These are phyloP conservation scores for Aspergillus nomiae DNA, from an alignment of 2,329 filamentous ascomycete genomes.

Conservation along the genomic window DNA sequence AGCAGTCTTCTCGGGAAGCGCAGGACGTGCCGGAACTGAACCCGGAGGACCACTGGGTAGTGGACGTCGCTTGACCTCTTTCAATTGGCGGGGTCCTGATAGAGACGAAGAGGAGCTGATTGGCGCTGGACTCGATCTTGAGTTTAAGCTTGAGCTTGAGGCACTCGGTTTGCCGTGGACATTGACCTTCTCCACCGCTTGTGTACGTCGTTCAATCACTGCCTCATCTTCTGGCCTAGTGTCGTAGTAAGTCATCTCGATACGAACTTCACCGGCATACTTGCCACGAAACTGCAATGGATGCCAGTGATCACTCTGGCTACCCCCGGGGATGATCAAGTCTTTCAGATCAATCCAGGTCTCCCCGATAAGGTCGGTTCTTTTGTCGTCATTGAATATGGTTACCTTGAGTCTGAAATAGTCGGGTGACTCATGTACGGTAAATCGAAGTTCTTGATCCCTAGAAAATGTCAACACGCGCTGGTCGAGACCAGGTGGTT, in stretches of 20 bases:
- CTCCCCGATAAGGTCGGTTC: slow-evolving; percentile 94
- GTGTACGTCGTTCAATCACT: slow-evolving; percentile 56
- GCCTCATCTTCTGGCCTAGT: slow-evolving; percentile 79
- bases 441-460: slow-evolving; percentile 97
- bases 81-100: slow-evolving; percentile 55
- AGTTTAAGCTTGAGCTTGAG: slow-evolving; percentile 16
- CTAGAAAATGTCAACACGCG: slow-evolving; percentile 50
- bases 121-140: slow-evolving; percentile 13
- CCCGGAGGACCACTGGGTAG: slow-evolving; percentile 75
- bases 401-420: slow-evolving; percentile 96
- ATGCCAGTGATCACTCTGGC: slow-evolving; percentile 95
- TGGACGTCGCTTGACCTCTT: slow-evolving; percentile 77
- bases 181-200: slow-evolving; percentile 39
- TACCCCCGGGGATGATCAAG: slow-evolving; percentile 81
- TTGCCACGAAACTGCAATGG: slow-evolving; percentile 83
- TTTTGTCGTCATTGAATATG: slow-evolving; percentile 98
- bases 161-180: slow-evolving; percentile 27
- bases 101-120: slow-evolving; percentile 30
- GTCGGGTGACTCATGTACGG: slow-evolving; percentile 92
- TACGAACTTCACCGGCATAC: slow-evolving; percentile 91
- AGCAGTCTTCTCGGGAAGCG: slow-evolving; percentile 38
- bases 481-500: no score
- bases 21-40: slow-evolving; percentile 49
- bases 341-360: slow-evolving; percentile 81
- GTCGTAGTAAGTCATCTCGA: slow-evolving; percentile 97